phyloP scores from a whole-genome alignment of 2,329 filamentous ascomycete species.

The Metarhizium humberi region DNA sequence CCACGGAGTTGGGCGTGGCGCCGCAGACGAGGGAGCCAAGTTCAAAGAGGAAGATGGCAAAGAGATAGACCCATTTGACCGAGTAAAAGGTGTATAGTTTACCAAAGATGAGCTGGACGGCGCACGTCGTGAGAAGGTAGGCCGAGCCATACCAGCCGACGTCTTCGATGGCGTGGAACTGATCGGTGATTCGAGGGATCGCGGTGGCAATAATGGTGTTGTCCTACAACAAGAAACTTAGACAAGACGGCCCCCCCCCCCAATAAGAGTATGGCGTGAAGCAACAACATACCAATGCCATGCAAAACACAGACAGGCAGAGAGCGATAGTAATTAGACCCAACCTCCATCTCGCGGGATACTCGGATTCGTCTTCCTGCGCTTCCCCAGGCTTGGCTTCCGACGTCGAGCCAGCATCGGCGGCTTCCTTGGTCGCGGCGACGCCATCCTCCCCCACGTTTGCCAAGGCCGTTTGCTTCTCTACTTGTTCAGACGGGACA shows the following conservation, averaged over 20 bases:
- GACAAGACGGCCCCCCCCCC: not conserved
- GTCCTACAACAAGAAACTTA: slow-evolving; percentile 15
- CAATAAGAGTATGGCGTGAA: not conserved
- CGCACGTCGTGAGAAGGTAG: slow-evolving; percentile 29
- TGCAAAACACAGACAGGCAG: slow-evolving; percentile 7
- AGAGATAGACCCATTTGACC: slow-evolving; percentile 18
- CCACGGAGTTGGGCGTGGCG: slow-evolving; percentile 18
- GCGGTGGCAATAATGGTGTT: slow-evolving; percentile 28
- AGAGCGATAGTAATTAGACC: slow-evolving; percentile 7
- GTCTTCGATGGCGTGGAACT: slow-evolving; percentile 7
- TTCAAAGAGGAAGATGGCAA: slow-evolving; percentile 16
- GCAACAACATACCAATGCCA: slow-evolving; percentile 6
- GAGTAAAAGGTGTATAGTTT: slow-evolving; percentile 34
- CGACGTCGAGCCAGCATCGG: not conserved
- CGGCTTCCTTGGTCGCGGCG: not conserved
- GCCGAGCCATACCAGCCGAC: slow-evolving; percentile 8
- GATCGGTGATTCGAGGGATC: slow-evolving; percentile 20
- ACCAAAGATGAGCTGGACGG: slow-evolving; percentile 26
- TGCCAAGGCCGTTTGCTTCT: not conserved
- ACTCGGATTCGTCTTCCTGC: not conserved
- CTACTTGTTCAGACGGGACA: not conserved
- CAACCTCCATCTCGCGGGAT: slow-evolving; percentile 5
- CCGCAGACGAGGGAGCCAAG: slow-evolving; percentile 23
- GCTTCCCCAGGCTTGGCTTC: too few relatives aligned
- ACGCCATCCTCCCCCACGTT: not conserved